Conservation (phyloP, 371 early-diverging fungal genomes). For the Batrachochytrium dendrobatidis region DNA sequence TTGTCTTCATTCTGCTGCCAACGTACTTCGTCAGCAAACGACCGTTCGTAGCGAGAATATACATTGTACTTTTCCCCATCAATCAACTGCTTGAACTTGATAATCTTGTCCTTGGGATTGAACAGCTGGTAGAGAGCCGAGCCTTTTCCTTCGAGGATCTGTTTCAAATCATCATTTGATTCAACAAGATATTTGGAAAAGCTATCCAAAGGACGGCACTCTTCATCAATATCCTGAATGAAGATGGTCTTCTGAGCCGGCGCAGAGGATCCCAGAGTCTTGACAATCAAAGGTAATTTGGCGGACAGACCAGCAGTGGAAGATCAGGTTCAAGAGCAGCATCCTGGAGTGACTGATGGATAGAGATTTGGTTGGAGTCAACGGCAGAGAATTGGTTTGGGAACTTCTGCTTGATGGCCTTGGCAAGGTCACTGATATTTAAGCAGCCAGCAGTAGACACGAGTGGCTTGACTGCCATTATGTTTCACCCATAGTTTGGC, state of each 20-base stretch:
- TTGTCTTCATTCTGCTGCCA: not conserved
- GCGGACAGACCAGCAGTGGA: too few relatives aligned
- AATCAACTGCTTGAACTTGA: conserved; percentile 4
- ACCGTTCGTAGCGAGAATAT: conserved; percentile 3
- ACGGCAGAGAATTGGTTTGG: not conserved
- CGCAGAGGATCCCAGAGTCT: too few relatives aligned
- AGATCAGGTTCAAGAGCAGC: not conserved
- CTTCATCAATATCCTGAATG: conserved; percentile 7
- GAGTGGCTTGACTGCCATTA: not conserved
- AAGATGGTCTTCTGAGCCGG: conserved; percentile 2
- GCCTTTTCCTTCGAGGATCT: conserved; percentile 2
- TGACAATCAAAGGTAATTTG: too few relatives aligned
- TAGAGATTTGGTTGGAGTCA: not conserved
- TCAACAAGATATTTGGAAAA: conserved; percentile 5
- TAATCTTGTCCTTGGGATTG: conserved; percentile 2
- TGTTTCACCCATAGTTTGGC: not conserved
- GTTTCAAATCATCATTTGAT: not conserved
- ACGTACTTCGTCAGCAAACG: not conserved
- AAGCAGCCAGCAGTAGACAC: conserved; percentile 1
- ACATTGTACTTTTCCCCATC: conserved; percentile 10
- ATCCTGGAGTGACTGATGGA: not conserved
- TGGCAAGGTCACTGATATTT: not conserved
- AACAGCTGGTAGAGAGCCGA: conserved; percentile 1
- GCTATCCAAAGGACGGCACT: conserved; percentile 3
- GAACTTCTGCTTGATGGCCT: not conserved